These are phyloP conservation scores for Alloteropsis angusta DNA, from an alignment of 202 grass and related monocot genomes.

Conservation along the genomic window DNA sequence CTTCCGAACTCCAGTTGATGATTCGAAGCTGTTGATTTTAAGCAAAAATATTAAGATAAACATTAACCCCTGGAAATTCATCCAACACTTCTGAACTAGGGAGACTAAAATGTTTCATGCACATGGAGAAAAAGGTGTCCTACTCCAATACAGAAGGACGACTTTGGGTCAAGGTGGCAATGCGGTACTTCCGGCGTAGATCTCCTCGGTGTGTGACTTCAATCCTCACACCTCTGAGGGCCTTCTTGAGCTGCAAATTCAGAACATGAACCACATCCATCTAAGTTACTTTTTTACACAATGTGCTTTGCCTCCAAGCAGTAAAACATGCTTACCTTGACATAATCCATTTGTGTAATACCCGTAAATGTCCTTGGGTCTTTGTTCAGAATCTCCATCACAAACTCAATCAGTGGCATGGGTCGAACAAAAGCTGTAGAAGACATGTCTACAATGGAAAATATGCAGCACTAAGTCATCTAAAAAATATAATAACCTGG, in stretches of 20 bases:
- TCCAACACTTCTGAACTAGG: not conserved
- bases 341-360: constrained; percentile 25
- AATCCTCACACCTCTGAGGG: constrained; percentile 43
- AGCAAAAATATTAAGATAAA: not conserved
- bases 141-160: constrained; percentile 31
- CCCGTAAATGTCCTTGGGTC: not conserved
- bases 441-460: constrained; percentile 46
- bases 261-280: not conserved
- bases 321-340: constrained; percentile 28
- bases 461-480: not conserved
- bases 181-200: constrained; percentile 28
- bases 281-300: not conserved
- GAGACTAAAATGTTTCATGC: not conserved
- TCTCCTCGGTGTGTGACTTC: constrained; percentile 49
- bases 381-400: constrained; percentile 23
- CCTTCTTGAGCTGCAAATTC: constrained; percentile 45
- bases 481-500: not conserved
- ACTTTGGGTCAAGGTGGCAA: constrained; percentile 19
- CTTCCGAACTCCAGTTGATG: not conserved
- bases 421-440: constrained; percentile 48
- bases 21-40: constrained; percentile 19
- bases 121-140: not conserved
- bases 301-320: not conserved
- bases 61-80: not conserved
- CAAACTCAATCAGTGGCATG: constrained; percentile 32